Base-by-base conservation (phyloP, 1,139 yeast genomes). In the Hanseniaspora gamundiae region DNA sequence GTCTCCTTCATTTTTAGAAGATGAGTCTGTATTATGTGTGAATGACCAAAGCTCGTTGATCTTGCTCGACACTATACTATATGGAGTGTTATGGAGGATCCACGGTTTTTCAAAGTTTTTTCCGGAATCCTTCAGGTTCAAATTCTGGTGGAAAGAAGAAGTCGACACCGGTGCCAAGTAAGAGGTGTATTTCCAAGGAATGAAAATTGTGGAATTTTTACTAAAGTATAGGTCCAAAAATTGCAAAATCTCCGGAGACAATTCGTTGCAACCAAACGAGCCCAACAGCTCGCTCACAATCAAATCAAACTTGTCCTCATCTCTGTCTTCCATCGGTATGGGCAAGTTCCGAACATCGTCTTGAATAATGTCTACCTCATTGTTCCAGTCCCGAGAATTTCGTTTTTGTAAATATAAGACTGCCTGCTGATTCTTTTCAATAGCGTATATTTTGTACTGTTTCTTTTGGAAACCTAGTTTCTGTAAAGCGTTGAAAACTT, bases 221-320 rank as follows among this genome's bases (percentile, higher is more conserved):
- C 64, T 14, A 58, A 58, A 62, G 39, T 52, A 51, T 33, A 52
- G 51, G 41, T 65, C 66, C n/a, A 67, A 53, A 1, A 62, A 54
- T 20, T 57, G 53, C 4, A 78, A 53, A 47, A 93, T 80, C 56
- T 88, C 97, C 0, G 96, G 96, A 13, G 85, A 71, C 14, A 84
- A 67, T 57, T 88, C 97, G 59, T 88, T 88, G 59, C 93, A 91
- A 1, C 94, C 96, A 64, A 87, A 81, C 6, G 95, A 84, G 2
- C 96, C 96, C 24, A 88, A 61, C 27, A 88, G 66, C 58, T 88
- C 97, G 38, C 94, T 81, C 1, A 88, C 69, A 13, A 87, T 71
- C 39, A 87, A 57, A 53, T 82, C 73, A 43, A 71, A 68, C 29
- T 63, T 62, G 19, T 49, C 53, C 40, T 49, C 46, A 5, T 17